These are phyloP conservation scores for Dillenia turbinata DNA, from an alignment of 164 flowering plant genomes.

Conservation along the genomic window DNA sequence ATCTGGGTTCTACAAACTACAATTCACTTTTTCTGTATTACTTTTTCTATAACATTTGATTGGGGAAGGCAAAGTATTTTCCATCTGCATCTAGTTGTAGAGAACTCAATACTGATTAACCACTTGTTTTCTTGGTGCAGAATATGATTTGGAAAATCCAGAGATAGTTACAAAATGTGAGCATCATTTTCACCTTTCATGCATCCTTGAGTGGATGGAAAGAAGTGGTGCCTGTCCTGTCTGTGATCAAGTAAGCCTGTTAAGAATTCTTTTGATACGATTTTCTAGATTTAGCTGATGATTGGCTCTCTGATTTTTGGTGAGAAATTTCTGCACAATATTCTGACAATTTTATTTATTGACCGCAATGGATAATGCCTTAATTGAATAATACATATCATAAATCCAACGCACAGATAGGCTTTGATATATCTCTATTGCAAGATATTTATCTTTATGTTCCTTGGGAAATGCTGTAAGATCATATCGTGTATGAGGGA, in stretches of 20 bases:
- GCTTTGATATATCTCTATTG: no score
- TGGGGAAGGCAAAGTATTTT: not conserved
- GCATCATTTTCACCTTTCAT: constrained; percentile 82
- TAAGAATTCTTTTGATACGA: not conserved
- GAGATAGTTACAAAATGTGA: constrained; percentile 58
- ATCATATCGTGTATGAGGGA: no score
- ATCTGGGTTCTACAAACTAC: not conserved
- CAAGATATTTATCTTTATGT: no score
- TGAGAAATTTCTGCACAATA: not conserved
- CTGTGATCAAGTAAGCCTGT: constrained; percentile 65
- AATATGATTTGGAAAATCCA: constrained; percentile 69
- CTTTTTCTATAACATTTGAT: not conserved
- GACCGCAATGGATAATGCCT: no score
- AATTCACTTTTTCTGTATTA: not conserved
- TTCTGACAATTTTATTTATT: no score
- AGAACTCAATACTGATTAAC: not conserved
- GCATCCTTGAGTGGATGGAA: constrained; percentile 95
- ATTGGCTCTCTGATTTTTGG: not conserved
- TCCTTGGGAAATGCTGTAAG: no score
- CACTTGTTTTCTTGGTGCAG: constrained; percentile 29
- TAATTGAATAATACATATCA: no score
- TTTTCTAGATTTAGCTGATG: not conserved
- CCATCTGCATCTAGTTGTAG: not conserved
- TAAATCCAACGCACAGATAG: no score
- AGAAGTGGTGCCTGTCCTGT: constrained; percentile 85